Base-by-base conservation (phyloP, 805 yeast species). In the Maudiozyma bulderi region DNA sequence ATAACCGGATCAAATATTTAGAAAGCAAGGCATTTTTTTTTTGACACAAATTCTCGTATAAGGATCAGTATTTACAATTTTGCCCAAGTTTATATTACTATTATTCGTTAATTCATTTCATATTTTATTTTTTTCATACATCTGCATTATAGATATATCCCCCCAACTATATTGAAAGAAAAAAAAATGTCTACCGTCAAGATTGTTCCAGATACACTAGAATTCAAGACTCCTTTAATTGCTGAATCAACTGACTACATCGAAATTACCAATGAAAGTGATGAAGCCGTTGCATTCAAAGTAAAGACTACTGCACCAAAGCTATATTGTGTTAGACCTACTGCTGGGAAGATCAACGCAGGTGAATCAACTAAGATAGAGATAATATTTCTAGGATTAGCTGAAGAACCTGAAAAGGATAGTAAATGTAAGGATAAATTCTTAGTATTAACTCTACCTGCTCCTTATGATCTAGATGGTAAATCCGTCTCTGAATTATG, bases 231-330 rank as follows among this genome's bases (percentile, higher is more conserved):
- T 53, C 87, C 95, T 41, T 81, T 87, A 64, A 77, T 84, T 56
- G 74, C 76, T 56, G 80, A 84, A 55, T 76, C 83, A 42, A 83
- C 91, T 15, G 84, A 81, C 62, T 62, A 60, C 47, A 66, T 70
- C 54, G 73, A 65, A 42, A 66, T 75, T 52, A 66, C 73, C 43
- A 84, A 85, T 66, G 81, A 80, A 57, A 71, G 82, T 37, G 69
- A 78, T 13, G 72, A 73, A 48, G 70, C 78, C 35, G 73, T 81
- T 41, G 96, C 96, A 30, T 93, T 88, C 76, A 93, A 93, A 72
- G 96, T 93, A 62, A 93, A 91, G 72, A 91, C 99, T 44, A 93
- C 99, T 6, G 97, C 98, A 8, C 99, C 99, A 53, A 89, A 86
- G 67, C 73, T 87, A 67, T 84, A 90, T 73, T 87, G 96, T 68